phyloP scores from a whole-genome alignment of 208 protist species.

The Wallacemonas sp. region DNA sequence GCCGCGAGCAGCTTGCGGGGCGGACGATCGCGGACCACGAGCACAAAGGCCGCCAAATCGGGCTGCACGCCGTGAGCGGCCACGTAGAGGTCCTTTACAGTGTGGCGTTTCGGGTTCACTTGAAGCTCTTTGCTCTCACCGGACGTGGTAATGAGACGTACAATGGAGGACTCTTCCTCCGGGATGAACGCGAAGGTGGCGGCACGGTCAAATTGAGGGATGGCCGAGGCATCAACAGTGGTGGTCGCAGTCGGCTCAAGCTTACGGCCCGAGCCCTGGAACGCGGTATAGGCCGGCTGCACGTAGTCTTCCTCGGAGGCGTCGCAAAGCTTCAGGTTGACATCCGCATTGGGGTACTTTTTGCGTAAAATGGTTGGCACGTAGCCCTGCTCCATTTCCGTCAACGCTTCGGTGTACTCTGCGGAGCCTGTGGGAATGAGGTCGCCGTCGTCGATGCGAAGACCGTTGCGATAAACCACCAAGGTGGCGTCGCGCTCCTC shows the following conservation, averaged over 20 bases:
- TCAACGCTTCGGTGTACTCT: conserved; percentile 51
- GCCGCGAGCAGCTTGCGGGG: conserved; percentile 47
- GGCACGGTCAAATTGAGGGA: conserved; percentile 11
- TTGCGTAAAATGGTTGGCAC: conserved; percentile 51
- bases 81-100: conserved; percentile 71
- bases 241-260: conserved; percentile 20
- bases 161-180: conserved; percentile 46
- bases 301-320: conserved; percentile 47
- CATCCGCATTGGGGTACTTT: conserved; percentile 61
- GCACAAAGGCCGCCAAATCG: conserved; percentile 33
- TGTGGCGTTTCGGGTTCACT: conserved; percentile 76
- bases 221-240: neutral
- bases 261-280: conserved; percentile 60
- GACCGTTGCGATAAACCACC: conserved; percentile 71
- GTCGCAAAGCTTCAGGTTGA: conserved; percentile 64
- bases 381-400: conserved; percentile 51
- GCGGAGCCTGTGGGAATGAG: conserved; percentile 48
- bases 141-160: conserved; percentile 63
- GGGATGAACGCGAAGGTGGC: conserved; percentile 34
- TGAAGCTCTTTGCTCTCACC: conserved; percentile 62
- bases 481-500: conserved; percentile 51
- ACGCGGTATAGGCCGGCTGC: conserved; percentile 45
- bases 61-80: conserved; percentile 51
- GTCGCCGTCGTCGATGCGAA: conserved; percentile 46
- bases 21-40: conserved; percentile 69